phyloP scores from a whole-genome alignment of 1,284 basidiomycete species.

The Grifola frondosa region DNA sequence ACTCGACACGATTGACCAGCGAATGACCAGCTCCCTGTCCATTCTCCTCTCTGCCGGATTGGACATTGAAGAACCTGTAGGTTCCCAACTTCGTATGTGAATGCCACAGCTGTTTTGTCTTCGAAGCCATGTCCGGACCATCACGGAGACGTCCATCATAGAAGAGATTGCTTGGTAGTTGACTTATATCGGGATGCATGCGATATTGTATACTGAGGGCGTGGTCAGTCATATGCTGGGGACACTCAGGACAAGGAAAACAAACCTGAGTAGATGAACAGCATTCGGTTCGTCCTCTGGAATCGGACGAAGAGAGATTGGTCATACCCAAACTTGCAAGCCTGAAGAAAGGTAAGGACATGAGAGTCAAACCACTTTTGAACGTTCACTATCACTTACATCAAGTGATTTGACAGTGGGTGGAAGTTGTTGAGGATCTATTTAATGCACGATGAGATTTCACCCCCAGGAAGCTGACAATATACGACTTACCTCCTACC shows the following conservation, averaged over 20 bases:
- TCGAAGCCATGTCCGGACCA: conserved; percentile 85
- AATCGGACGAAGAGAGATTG: conserved; percentile 94
- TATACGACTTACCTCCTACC: conserved; percentile 76
- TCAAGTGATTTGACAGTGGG: conserved; percentile 93
- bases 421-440: conserved; percentile 95
- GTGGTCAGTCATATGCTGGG: conserved; percentile 8
- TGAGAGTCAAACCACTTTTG: neutral
- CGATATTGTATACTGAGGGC: conserved; percentile 90
- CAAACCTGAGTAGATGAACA: conserved; percentile 88
- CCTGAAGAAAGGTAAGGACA: conserved; percentile 46
- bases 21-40: conserved; percentile 56
- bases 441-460: neutral
- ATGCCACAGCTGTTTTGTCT: conserved; percentile 91
- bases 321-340: conserved; percentile 80
- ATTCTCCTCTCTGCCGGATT: conserved; percentile 54
- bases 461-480: neutral
- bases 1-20: conserved; percentile 78
- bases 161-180: conserved; percentile 87
- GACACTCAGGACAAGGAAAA: neutral
- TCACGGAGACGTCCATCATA: conserved; percentile 83
- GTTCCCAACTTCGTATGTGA: conserved; percentile 75
- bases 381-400: conserved; percentile 36
- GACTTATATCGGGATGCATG: conserved; percentile 97
- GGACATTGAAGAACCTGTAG: conserved; percentile 89
- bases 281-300: conserved; percentile 77